Conservation (phyloP, 208 protist genomes). For the Wallacemonas sp. region DNA sequence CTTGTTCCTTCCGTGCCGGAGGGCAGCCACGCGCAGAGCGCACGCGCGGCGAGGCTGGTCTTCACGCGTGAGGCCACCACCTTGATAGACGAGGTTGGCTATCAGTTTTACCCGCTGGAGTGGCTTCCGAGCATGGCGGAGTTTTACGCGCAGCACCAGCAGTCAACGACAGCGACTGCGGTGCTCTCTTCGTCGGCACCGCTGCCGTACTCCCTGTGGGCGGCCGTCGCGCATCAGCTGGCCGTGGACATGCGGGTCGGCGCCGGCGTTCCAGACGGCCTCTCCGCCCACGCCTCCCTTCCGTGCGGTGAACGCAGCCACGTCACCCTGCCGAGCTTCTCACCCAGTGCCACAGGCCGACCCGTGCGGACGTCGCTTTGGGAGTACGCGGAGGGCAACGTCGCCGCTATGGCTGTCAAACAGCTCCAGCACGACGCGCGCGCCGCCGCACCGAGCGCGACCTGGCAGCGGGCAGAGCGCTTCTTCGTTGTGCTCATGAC, state of each 20-base stretch:
- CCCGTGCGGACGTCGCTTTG: neutral
- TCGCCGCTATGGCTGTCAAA: slow-evolving; percentile 15
- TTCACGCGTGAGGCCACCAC: slow-evolving; percentile 58
- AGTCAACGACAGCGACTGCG: neutral
- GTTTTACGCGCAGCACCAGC: neutral
- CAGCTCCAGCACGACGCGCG: neutral
- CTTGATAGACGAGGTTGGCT: slow-evolving; percentile 67
- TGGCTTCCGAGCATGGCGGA: slow-evolving; percentile 60
- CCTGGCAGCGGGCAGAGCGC: slow-evolving; percentile 30
- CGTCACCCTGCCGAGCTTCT: neutral
- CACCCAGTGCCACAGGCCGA: neutral
- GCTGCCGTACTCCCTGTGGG: slow-evolving; percentile 63
- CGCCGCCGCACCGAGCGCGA: slow-evolving; percentile 1
- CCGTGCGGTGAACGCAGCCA: neutral
- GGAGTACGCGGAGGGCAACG: slow-evolving; percentile 12
- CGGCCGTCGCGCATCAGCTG: slow-evolving; percentile 79
- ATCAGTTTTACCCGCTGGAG: slow-evolving; percentile 83
- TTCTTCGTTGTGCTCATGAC: slow-evolving; percentile 48
- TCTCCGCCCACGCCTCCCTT: neutral
- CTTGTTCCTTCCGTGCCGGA: slow-evolving; percentile 1
- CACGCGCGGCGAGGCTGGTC: neutral
- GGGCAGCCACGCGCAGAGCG: neutral
- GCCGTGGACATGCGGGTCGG: slow-evolving; percentile 31
- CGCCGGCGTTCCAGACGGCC: neutral
- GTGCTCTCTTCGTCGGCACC: neutral